phyloP scores from a whole-genome alignment of 139 green algal genomes.

The Micractinium conductrix region DNA sequence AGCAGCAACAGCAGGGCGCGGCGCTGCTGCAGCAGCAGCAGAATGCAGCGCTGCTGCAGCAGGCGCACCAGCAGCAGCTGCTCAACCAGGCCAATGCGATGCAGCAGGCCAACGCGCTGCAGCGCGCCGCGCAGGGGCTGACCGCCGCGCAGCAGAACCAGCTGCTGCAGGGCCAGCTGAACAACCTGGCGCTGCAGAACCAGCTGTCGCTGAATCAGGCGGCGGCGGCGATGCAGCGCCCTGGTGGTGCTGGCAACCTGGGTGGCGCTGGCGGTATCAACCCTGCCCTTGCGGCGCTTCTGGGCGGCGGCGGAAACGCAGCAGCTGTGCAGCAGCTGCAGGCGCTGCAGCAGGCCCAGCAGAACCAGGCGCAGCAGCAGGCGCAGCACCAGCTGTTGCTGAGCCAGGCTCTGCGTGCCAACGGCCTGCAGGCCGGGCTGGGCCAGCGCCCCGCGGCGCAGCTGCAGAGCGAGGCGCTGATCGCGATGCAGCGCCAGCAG shows the following conservation, averaged over 20 bases:
- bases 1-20: background rate
- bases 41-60: conserved; percentile 22
- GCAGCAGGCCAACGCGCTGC: background rate
- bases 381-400: conserved; percentile 39
- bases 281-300: conserved; percentile 21
- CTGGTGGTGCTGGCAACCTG: background rate
- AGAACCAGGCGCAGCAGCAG: background rate
- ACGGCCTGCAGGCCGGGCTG: conserved; percentile 28
- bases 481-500: conserved; percentile 53
- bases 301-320: conserved; percentile 11
- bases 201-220: conserved; percentile 14
- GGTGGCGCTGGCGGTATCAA: conserved; percentile 25
- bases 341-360: conserved; percentile 10
- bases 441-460: conserved; percentile 9
- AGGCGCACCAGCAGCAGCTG: conserved; percentile 21
- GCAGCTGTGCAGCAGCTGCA: conserved; percentile 19
- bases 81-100: conserved; percentile 28
- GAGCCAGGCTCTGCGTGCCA: conserved; percentile 25
- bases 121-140: conserved; percentile 7
- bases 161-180: conserved; percentile 37
- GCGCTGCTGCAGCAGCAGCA: conserved; percentile 21
- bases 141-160: conserved; percentile 35
- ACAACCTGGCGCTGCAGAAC: conserved; percentile 36
- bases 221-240: conserved; percentile 8
- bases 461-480: conserved; percentile 50